Evolutionary conservation across 148 eudicot species (phyloP).

Genomic region (Nepenthes gracilis): DNA sequence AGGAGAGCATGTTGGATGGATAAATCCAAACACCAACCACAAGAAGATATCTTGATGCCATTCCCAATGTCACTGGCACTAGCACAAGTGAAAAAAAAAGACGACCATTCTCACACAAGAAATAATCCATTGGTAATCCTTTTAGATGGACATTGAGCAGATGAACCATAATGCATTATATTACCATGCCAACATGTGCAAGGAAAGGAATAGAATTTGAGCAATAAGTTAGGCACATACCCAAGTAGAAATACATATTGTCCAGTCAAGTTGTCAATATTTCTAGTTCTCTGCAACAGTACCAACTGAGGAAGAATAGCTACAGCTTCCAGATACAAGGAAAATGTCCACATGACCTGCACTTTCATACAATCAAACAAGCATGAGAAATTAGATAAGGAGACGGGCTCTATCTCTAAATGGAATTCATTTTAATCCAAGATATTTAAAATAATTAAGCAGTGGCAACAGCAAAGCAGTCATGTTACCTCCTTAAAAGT

Average conservation of each 20-base stretch:
- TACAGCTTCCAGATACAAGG: conserved; percentile 86
- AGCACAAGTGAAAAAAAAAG: too few relatives aligned
- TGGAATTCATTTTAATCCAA: neutral
- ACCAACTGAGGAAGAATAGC: conserved; percentile 97
- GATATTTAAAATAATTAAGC: neutral
- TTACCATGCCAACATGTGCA: neutral
- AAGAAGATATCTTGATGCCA: too few relatives aligned
- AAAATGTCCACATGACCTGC: conserved; percentile 97
- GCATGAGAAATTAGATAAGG: neutral
- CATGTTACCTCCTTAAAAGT: conserved; percentile 62
- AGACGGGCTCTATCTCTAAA: neutral
- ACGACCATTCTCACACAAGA: too few relatives aligned
- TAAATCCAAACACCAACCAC: too few relatives aligned
- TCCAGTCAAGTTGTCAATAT: conserved; percentile 88
- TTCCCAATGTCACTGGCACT: too few relatives aligned
- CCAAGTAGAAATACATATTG: conserved; percentile 84
- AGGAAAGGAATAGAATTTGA: neutral
- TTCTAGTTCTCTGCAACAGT: conserved; percentile 91
- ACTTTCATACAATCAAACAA: neutral
- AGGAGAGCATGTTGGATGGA: too few relatives aligned
- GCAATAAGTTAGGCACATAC: conserved; percentile 15
- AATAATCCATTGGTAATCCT: too few relatives aligned
- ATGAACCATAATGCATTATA: too few relatives aligned
- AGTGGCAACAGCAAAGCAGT: neutral
- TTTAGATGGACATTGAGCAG: too few relatives aligned